Conservation (phyloP, 805 yeast genomes). For the Suhomyces vadensis region DNA sequence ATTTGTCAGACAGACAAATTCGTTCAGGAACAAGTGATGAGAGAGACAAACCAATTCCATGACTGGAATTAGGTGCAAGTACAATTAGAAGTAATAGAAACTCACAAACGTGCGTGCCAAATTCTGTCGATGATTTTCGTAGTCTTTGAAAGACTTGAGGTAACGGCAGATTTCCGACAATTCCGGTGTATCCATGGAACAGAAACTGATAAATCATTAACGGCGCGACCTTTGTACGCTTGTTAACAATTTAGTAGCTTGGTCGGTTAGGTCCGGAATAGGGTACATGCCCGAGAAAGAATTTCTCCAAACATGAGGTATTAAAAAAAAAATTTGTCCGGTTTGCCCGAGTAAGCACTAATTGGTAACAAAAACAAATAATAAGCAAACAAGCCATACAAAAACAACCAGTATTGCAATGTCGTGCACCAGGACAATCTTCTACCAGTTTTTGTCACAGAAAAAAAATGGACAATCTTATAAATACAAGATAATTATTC, state of each 20-base stretch:
- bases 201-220: not conserved
- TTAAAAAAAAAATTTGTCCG: slow-evolving; percentile 3
- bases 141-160: no score
- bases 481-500: slow-evolving; percentile 12
- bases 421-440: slow-evolving; percentile 3
- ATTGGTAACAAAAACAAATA: slow-evolving; percentile 3
- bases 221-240: not conserved
- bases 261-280: slow-evolving; percentile 3
- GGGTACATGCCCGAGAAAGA: not conserved
- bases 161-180: not conserved
- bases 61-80: no score
- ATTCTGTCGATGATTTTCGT: no score
- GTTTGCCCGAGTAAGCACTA: slow-evolving; percentile 4
- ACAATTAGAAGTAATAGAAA: no score
- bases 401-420: slow-evolving; percentile 1
- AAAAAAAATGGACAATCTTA: slow-evolving; percentile 3
- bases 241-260: not conserved
- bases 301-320: slow-evolving; percentile 3
- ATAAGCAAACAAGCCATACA: not conserved
- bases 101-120: not conserved
- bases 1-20: not conserved
- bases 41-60: no score
- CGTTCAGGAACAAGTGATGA: no score
- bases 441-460: not conserved
- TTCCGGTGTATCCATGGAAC: not conserved